phyloP scores from a whole-genome alignment of 148 eudicot species.

The Arbutus unedo region DNA sequence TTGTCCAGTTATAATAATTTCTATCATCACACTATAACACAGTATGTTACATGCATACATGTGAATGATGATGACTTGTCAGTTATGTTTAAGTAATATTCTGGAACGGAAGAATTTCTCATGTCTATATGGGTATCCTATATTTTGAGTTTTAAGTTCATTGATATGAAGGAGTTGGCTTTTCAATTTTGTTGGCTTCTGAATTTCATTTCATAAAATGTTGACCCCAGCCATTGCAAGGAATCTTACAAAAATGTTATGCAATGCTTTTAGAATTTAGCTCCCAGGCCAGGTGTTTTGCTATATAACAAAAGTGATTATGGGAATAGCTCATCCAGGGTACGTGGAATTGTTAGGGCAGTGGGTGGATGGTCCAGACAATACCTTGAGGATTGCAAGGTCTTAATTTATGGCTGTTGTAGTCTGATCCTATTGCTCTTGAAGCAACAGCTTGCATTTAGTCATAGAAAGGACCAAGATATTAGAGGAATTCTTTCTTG shows the following conservation, averaged over 20 bases:
- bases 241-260: background rate
- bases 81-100: background rate
- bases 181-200: background rate
- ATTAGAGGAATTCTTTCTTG: background rate
- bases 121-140: background rate
- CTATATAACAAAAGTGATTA: background rate
- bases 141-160: background rate
- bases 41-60: background rate
- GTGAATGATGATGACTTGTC: background rate
- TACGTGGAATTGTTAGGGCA: background rate
- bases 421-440: background rate
- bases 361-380: background rate
- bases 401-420: background rate
- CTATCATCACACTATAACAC: background rate
- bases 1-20: background rate
- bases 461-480: background rate
- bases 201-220: background rate
- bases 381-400: constrained; percentile 5
- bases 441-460: background rate
- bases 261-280: background rate
- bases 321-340: background rate
- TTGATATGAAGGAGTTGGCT: background rate
- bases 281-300: background rate
- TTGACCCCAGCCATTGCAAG: background rate
- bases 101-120: background rate